phyloP scores from a whole-genome alignment of 352 stramenopile species.

The Pythium phragmitis region DNA sequence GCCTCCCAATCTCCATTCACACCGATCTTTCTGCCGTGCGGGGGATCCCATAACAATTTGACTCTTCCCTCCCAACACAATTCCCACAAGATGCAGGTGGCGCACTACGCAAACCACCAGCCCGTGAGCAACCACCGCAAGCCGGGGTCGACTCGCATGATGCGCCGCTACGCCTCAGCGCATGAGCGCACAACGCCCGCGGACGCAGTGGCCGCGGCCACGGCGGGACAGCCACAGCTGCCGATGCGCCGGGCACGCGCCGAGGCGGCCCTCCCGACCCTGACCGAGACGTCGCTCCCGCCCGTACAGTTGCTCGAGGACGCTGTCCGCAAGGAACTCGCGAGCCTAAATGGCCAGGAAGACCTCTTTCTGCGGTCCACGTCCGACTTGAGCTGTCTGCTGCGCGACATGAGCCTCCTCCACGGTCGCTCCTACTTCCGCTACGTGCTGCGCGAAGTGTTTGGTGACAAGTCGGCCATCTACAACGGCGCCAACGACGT shows the following conservation, averaged over 20 bases:
- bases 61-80: neutral
- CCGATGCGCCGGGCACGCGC: constrained; percentile 34
- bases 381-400: constrained; percentile 64
- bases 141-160: constrained; percentile 3
- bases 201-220: constrained; percentile 18
- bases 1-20: neutral
- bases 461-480: constrained; percentile 60
- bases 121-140: constrained; percentile 16
- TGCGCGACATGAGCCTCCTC: constrained; percentile 68
- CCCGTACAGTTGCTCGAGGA: constrained; percentile 62
- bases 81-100: constrained; percentile 20
- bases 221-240: constrained; percentile 14
- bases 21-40: too few species aligned
- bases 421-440: constrained; percentile 79
- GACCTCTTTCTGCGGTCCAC: constrained; percentile 80
- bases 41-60: too few species aligned
- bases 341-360: constrained; percentile 54
- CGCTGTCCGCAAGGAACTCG: constrained; percentile 67
- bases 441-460: constrained; percentile 75
- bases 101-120: constrained; percentile 25
- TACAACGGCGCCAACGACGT: constrained; percentile 49
- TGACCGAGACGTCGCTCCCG: constrained; percentile 31
- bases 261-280: constrained; percentile 23
- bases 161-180: constrained; percentile 17
- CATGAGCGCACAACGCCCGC: constrained; percentile 1